Conservation (phyloP, 2,329 filamentous ascomycete genomes). For the Diaporthe batatas region DNA sequence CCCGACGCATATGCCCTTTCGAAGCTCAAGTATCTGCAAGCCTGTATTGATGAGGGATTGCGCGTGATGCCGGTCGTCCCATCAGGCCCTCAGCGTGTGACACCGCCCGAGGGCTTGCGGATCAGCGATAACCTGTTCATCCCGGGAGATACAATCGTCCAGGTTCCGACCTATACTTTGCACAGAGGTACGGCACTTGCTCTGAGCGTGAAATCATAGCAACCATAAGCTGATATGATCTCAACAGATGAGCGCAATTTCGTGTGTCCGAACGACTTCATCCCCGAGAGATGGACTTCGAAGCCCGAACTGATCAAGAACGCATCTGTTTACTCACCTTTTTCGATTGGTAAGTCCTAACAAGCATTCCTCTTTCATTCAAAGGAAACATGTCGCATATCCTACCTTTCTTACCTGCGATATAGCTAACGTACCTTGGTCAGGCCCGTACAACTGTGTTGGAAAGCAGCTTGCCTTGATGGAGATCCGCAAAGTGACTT, state of each 20-base stretch:
- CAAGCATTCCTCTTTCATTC: neutral
- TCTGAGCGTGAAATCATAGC: neutral
- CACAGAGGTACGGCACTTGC: constrained; percentile 16
- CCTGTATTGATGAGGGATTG: constrained; percentile 39
- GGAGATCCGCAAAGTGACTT: constrained; percentile 37
- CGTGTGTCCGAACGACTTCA: constrained; percentile 47
- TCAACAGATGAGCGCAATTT: constrained; percentile 42
- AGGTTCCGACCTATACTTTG: constrained; percentile 30
- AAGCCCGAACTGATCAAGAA: constrained; percentile 48
- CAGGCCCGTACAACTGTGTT: constrained; percentile 39
- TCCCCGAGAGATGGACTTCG: constrained; percentile 53
- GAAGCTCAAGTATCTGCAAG: constrained; percentile 32
- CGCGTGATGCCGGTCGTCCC: constrained; percentile 36
- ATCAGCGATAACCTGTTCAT: constrained; percentile 34
- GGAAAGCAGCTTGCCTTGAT: constrained; percentile 40
- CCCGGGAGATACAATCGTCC: constrained; percentile 32
- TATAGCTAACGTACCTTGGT: neutral
- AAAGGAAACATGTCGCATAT: neutral
- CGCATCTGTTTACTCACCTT: constrained; percentile 38
- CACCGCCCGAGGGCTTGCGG: constrained; percentile 31
- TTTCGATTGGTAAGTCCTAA: constrained; percentile 33
- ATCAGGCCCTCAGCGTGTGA: constrained; percentile 24
- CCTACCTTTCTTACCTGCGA: too few relatives aligned
- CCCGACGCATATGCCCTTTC: constrained; percentile 34
- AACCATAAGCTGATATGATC: neutral